phyloP scores from a whole-genome alignment of 345 rosid species.

The Kandelia obovata region DNA sequence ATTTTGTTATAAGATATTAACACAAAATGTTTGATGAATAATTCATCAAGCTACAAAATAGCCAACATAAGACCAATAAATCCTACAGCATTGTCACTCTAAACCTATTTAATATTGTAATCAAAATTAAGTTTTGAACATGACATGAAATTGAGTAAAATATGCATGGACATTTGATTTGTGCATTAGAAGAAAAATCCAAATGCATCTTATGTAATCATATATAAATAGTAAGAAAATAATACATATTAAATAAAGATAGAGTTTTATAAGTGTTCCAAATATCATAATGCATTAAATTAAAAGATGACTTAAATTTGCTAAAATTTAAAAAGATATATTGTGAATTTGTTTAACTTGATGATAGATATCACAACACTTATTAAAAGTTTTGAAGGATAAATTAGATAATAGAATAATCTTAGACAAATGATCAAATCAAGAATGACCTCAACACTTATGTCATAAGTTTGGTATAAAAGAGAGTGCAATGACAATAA shows the following conservation, averaged over 20 bases:
- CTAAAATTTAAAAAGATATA: not conserved
- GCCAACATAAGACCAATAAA: not conserved
- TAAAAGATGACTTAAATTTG: not conserved
- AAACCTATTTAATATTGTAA: not conserved
- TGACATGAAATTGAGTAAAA: not conserved
- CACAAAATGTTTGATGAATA: not conserved
- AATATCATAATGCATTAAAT: not conserved
- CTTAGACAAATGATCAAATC: not conserved
- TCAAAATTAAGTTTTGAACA: not conserved
- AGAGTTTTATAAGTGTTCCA: not conserved
- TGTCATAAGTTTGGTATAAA: not conserved
- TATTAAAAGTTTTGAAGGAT: not conserved
- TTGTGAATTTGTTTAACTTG: not conserved
- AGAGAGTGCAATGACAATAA: too few relatives aligned
- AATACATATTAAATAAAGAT: not conserved
- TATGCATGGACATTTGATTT: not conserved
- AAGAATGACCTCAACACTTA: not conserved
- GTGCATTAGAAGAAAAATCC: not conserved
- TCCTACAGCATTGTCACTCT: not conserved
- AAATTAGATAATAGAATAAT: not conserved
- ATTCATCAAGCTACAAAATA: not conserved
- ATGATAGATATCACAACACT: not conserved
- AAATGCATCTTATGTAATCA: not conserved
- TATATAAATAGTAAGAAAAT: not conserved
- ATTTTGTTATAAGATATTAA: not conserved